Conservation (phyloP, 2,329 filamentous ascomycete genomes). For the Fusarium sp. region DNA sequence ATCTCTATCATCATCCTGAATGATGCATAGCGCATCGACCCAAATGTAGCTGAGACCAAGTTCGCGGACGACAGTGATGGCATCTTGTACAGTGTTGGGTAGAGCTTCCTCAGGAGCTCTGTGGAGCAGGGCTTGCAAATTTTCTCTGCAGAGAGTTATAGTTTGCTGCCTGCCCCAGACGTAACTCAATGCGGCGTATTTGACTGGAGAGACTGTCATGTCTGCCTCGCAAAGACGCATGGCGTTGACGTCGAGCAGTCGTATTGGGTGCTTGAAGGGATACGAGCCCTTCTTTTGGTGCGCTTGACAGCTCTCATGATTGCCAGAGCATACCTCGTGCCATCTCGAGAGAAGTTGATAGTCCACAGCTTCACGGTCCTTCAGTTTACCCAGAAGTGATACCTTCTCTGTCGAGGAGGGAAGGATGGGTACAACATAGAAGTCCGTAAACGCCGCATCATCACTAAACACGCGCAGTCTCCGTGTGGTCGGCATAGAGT, state of each 20-base stretch:
- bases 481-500: not conserved
- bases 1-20: not conserved
- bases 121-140: fast-evolving
- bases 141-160: not conserved
- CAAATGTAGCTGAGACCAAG: not conserved
- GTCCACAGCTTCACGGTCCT: not conserved
- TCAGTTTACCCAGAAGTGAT: not conserved
- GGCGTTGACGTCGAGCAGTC: not conserved
- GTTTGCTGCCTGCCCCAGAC: not conserved
- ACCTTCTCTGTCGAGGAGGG: not conserved
- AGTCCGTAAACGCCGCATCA: not conserved
- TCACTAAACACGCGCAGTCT: not conserved
- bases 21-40: not conserved
- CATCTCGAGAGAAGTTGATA: not conserved
- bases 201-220: not conserved
- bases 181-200: not conserved
- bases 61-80: not conserved
- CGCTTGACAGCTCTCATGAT: not conserved
- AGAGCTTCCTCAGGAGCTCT: not conserved
- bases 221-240: not conserved
- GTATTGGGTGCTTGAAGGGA: not conserved
- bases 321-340: not conserved
- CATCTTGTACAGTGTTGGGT: not conserved
- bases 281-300: not conserved
- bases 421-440: not conserved